phyloP scores from a whole-genome alignment of 2,329 filamentous ascomycete species.

The Colletotrichum melonis region DNA sequence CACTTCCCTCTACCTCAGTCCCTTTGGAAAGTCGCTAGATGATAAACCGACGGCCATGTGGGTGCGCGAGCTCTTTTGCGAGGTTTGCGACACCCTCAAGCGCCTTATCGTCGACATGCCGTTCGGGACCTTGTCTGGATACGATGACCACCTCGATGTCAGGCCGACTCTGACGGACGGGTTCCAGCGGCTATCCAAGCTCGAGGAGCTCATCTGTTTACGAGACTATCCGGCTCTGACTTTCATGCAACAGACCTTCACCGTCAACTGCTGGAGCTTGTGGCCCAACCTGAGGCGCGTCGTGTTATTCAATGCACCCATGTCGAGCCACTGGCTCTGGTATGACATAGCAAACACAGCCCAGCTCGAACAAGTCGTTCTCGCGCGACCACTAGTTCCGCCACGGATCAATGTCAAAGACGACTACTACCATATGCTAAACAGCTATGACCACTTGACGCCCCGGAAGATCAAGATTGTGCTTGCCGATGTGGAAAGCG shows the following conservation, averaged over 20 bases:
- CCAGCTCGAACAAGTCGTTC: conserved; percentile 53
- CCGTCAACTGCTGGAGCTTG: conserved; percentile 51
- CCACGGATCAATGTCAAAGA: conserved; percentile 51
- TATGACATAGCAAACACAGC: conserved; percentile 49
- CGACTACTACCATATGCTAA: conserved; percentile 51
- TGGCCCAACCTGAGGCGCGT: conserved; percentile 56
- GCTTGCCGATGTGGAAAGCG: conserved; percentile 26
- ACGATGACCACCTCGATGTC: conserved; percentile 54
- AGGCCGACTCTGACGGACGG: conserved; percentile 55
- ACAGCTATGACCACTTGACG: conserved; percentile 42
- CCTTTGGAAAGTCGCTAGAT: conserved; percentile 50
- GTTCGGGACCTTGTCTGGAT: conserved; percentile 54
- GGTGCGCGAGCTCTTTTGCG: conserved; percentile 55
- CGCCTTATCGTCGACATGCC: conserved; percentile 62
- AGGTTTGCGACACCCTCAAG: conserved; percentile 51
- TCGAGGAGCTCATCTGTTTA: conserved; percentile 62
- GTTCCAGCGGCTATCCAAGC: conserved; percentile 52
- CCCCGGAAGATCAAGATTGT: conserved; percentile 40
- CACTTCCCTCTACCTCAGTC: conserved; percentile 54
- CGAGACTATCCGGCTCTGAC: conserved; percentile 57
- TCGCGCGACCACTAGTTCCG: conserved; percentile 51
- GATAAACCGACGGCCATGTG: conserved; percentile 52
- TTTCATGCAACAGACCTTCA: conserved; percentile 42
- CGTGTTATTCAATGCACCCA: conserved; percentile 54
- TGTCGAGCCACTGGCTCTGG: conserved; percentile 52